Evolutionary conservation across 129 eudicot genomes (phyloP).

Genomic region (Deinandra increscens): DNA sequence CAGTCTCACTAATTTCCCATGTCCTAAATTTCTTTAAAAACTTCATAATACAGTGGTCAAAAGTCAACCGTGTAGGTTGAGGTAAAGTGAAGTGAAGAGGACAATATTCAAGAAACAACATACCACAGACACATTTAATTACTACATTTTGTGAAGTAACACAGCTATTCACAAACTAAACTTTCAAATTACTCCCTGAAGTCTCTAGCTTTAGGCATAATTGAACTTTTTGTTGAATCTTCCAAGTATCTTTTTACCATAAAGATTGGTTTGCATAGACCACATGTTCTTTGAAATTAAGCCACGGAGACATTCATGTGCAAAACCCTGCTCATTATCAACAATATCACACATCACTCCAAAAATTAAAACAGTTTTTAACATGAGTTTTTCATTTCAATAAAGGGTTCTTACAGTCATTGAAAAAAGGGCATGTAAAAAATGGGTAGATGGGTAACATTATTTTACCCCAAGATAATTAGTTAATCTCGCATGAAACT

Average conservation of each 20-base stretch:
- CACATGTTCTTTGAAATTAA: slow-evolving; percentile 35
- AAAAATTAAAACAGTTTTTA: too few relatives aligned
- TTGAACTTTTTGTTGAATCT: slow-evolving; percentile 41
- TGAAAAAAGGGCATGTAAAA: too few relatives aligned
- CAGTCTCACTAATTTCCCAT: too few relatives aligned
- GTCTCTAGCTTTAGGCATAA: slow-evolving; percentile 15
- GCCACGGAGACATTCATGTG: slow-evolving; percentile 30
- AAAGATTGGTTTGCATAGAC: slow-evolving; percentile 50
- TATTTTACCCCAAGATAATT: too few relatives aligned
- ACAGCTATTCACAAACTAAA: slow-evolving; percentile 28
- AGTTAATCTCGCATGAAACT: too few relatives aligned
- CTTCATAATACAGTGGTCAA: slow-evolving; percentile 16
- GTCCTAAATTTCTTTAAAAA: too few relatives aligned
- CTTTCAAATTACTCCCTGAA: slow-evolving; percentile 13
- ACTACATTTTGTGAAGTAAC: slow-evolving; percentile 27
- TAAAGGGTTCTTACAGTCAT: too few relatives aligned
- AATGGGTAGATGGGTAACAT: too few relatives aligned
- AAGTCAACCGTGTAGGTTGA: slow-evolving; percentile 7
- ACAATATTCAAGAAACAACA: slow-evolving; percentile 30
- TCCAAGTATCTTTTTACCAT: slow-evolving; percentile 59
- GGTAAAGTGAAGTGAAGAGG: neutral
- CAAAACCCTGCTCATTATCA: slow-evolving; percentile 43
- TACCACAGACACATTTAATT: slow-evolving; percentile 23
- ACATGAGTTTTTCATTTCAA: too few relatives aligned
- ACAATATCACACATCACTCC: slow-evolving; percentile 13